phyloP scores from a whole-genome alignment of 176 grass and related monocot species.

The Aegilops umbellulata region DNA sequence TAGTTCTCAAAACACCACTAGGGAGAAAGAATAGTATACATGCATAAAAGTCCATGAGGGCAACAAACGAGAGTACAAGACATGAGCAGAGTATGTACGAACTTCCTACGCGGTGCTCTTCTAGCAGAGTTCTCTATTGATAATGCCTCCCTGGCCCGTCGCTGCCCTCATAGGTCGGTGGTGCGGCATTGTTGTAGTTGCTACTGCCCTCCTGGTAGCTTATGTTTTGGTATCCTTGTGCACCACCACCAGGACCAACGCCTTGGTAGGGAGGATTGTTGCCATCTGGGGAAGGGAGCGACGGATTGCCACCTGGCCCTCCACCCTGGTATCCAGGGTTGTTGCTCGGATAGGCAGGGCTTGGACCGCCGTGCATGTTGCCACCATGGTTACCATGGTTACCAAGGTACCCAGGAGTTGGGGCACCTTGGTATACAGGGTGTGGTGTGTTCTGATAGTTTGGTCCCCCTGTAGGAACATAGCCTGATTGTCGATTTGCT shows the following conservation, averaged over 20 bases:
- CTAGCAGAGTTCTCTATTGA: conserved; percentile 32
- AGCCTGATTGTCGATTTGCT: conserved; percentile 29
- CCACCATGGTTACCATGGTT: conserved; percentile 22
- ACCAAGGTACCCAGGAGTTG: conserved; percentile 30
- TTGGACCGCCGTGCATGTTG: conserved; percentile 20
- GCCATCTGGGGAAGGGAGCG: not conserved
- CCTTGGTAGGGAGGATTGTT: conserved; percentile 16
- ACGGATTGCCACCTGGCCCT: not conserved
- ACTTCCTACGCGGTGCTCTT: not conserved
- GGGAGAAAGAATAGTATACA: not conserved
- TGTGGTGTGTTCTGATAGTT: conserved; percentile 26
- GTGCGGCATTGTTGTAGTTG: not conserved
- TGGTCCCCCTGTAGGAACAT: conserved; percentile 19
- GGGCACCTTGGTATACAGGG: not conserved
- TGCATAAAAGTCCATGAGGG: not conserved
- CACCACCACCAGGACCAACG: not conserved
- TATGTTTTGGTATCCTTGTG: not conserved
- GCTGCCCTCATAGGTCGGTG: not conserved
- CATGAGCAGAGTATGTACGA: not conserved
- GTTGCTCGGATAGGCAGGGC: conserved; percentile 37
- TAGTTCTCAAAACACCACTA: not conserved
- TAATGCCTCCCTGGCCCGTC: conserved; percentile 1
- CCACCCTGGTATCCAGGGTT: conserved; percentile 60
- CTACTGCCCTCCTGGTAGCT: not conserved
- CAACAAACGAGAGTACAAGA: not conserved